Conservation (phyloP, 2,329 filamentous ascomycete genomes). For the Ambrosiella beaveri region DNA sequence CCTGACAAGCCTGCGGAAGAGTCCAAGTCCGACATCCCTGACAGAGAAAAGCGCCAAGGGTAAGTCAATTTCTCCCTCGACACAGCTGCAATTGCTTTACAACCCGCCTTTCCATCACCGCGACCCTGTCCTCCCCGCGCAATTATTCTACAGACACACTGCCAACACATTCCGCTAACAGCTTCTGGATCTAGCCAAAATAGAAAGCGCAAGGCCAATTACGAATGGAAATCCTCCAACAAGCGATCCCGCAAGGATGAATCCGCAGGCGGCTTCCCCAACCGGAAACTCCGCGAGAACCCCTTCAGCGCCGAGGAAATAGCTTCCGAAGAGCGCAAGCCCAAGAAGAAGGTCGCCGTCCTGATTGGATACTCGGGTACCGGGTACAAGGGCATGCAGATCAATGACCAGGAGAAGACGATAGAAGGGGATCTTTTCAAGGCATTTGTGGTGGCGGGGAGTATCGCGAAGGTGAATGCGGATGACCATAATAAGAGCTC, state of each 20-base stretch:
- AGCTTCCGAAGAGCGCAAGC: constrained; percentile 65
- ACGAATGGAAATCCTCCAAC: constrained; percentile 9
- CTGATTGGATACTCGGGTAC: constrained; percentile 91
- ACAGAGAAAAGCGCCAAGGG: constrained; percentile 11
- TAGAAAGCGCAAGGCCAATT: constrained; percentile 12
- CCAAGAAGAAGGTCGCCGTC: constrained; percentile 93
- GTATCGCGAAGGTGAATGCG: constrained; percentile 92
- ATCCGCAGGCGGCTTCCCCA: constrained; percentile 10
- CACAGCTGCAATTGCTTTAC: background rate
- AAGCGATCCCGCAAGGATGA: constrained; percentile 13
- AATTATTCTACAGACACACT: background rate
- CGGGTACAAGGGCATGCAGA: constrained; percentile 95
- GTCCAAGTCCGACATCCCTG: constrained; percentile 2
- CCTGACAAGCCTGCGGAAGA: background rate
- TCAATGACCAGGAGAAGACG: constrained; percentile 66
- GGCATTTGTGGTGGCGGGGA: constrained; percentile 77
- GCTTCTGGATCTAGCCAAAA: constrained; percentile 9
- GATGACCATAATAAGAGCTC: constrained; percentile 94
- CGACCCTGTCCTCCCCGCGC: background rate
- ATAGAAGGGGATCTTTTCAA: constrained; percentile 92
- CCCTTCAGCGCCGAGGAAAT: constrained; percentile 62
- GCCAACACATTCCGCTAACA: constrained; percentile 12
- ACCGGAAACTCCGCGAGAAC: constrained; percentile 20
- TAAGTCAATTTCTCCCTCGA: background rate
- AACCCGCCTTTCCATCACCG: background rate